Evolutionary conservation across 2,329 filamentous ascomycete species (phyloP).

Genomic region (Aspergillus uvarum): DNA sequence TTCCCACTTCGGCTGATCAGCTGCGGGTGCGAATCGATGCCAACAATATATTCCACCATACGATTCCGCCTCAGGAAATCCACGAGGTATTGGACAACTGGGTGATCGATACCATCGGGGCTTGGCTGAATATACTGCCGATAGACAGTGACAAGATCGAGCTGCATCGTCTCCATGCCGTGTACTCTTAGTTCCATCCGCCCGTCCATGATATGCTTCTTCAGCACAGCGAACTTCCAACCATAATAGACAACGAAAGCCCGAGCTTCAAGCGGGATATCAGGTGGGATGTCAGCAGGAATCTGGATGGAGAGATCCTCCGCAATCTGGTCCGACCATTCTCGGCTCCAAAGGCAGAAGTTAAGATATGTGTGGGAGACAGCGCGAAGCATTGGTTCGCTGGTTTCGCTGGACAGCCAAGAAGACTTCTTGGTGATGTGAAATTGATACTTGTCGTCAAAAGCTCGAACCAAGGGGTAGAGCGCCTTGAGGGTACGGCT

Average conservation of each 20-base stretch:
- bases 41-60: slow-evolving; percentile 82
- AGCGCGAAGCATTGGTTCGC: slow-evolving; percentile 35
- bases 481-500: slow-evolving; percentile 21
- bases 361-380: slow-evolving; percentile 33
- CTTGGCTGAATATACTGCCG: slow-evolving; percentile 53
- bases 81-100: slow-evolving; percentile 66
- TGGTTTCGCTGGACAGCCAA: slow-evolving; percentile 45
- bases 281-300: slow-evolving; percentile 34
- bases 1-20: slow-evolving; percentile 79
- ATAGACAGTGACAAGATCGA: slow-evolving; percentile 67
- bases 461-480: slow-evolving; percentile 31
- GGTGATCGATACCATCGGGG: slow-evolving; percentile 45
- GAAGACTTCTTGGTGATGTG: slow-evolving; percentile 44
- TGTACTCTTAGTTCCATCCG: slow-evolving; percentile 88
- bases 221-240: slow-evolving; percentile 70
- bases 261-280: slow-evolving; percentile 26
- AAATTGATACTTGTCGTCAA: slow-evolving; percentile 40
- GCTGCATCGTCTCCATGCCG: slow-evolving; percentile 72
- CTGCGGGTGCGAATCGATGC: slow-evolving; percentile 87
- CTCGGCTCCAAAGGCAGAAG: slow-evolving; percentile 31
- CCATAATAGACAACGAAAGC: slow-evolving; percentile 44
- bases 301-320: slow-evolving; percentile 37
- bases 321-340: slow-evolving; percentile 36
- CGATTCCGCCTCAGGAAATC: slow-evolving; percentile 67
- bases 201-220: slow-evolving; percentile 73